Conservation (phyloP, 2,329 filamentous ascomycete genomes). For the Ceratocystis cubensis region DNA sequence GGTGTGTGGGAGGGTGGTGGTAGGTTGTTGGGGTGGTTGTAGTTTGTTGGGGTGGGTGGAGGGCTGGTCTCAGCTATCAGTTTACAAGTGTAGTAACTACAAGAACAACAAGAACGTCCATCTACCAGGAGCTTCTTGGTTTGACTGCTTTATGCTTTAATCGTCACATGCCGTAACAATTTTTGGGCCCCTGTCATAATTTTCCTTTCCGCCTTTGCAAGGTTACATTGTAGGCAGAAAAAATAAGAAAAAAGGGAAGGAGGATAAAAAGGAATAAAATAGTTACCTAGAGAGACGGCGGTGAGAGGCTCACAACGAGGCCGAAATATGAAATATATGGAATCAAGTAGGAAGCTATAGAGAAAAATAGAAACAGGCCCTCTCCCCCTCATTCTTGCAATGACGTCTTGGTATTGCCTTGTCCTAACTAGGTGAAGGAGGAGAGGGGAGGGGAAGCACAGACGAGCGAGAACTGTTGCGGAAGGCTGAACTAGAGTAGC, state of each 20-base stretch:
- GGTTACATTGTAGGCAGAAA: not conserved
- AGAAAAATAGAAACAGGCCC: not conserved
- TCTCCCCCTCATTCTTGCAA: not conserved
- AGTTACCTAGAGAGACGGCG: not conserved
- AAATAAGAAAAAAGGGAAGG: not conserved
- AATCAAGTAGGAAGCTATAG: not conserved
- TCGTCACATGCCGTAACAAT: conserved; percentile 1
- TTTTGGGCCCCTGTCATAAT: not conserved
- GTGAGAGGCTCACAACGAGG: not conserved
- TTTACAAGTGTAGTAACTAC: not conserved
- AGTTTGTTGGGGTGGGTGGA: too few species aligned
- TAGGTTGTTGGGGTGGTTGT: too few species aligned
- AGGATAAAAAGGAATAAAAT: too few species aligned
- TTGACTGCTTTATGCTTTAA: not conserved
- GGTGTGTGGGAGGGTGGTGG: too few species aligned
- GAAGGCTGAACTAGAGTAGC: not conserved
- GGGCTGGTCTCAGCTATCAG: not conserved
- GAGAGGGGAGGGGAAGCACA: not conserved
- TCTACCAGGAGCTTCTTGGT: not conserved
- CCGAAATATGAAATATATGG: not conserved
- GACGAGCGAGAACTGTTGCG: not conserved
- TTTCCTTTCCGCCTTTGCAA: not conserved
- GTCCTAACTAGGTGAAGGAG: too few species aligned
- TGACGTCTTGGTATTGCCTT: not conserved
- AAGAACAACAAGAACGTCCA: too few species aligned